Evolutionary conservation across 805 yeast genomes (phyloP), one percentile per base, ranked within the genome.

Genomic region (Wickerhamomyces kurtzmanii): DNA sequence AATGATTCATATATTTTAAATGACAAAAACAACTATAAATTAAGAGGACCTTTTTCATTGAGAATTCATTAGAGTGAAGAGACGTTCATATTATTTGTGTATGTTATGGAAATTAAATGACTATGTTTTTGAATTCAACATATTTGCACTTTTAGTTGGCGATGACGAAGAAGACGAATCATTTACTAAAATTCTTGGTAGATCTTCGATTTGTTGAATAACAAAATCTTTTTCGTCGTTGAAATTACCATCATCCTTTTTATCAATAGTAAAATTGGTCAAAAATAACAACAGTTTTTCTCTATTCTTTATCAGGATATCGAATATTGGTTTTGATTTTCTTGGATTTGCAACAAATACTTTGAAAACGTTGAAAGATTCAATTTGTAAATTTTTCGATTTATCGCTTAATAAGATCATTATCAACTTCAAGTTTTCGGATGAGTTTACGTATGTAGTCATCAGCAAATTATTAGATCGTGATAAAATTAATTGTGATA

Each of bases 281-380:
- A 89, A 66, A 47, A 83, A 85, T 18, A 63, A 62, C 21, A 87
- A 51, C 36, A 89, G 66, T 45, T 81, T 83, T 22, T 73, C 80
- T 45, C 85, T 74, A 53, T 91, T 91, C 47, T 87, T 86, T 25
- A 76, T 71, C 39, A 91, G 61, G 13, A 89, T 81, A 51, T 89
- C 96, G 30, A 69, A 57, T 3, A 91, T 75, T 6, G 78, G 73
- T 49, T 78, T 85, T 3, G 85, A 65, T 51, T 87, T 87, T 37
- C 79, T 75, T 5, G 98, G 98, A 53, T 91, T 91, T 5, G 96
- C 97, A n/a, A 86, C 86, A 54, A 91, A 85, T 22, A 87, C 81
- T 56, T 89, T 91, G 60, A 91, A 89, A 21, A 89, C 79, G 39
- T 91, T 87, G 48, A 91, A 91, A 4, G 94, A 86, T 51, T 91